These are phyloP conservation scores for Chlamydomonas reinhardtii DNA, from an alignment of 163 green algal species.

Conservation along the genomic window DNA sequence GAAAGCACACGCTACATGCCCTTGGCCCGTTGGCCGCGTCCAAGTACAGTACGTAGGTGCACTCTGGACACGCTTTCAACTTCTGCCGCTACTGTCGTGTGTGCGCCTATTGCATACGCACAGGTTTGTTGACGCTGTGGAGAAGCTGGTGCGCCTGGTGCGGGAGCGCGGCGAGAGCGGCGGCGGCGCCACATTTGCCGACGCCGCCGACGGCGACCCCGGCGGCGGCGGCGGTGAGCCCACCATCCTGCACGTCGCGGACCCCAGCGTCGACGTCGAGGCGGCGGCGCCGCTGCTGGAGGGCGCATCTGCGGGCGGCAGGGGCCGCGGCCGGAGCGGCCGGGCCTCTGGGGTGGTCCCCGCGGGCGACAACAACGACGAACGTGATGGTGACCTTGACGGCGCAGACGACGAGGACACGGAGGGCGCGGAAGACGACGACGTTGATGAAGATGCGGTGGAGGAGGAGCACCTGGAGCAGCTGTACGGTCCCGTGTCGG, in stretches of 20 bases:
- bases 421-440: not conserved
- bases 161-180: not conserved
- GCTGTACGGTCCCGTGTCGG: slow-evolving; percentile 3
- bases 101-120: not conserved
- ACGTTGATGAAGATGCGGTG: not conserved
- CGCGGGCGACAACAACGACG: too few relatives aligned
- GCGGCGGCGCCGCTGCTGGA: not conserved
- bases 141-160: slow-evolving; percentile 25
- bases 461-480: slow-evolving; percentile 37
- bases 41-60: too few relatives aligned
- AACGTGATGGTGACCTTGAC: too few relatives aligned
- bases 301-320: not conserved
- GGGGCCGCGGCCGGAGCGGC: not conserved
- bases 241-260: not conserved
- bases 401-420: not conserved
- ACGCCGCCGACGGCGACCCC: not conserved
- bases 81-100: not conserved
- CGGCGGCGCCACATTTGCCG: not conserved
- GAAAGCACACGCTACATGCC: too few relatives aligned
- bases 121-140: slow-evolving; percentile 23
- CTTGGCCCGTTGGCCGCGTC: too few relatives aligned
- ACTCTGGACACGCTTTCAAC: too few relatives aligned
- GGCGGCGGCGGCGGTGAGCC: not conserved
- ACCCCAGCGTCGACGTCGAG: not conserved
- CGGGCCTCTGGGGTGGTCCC: too few relatives aligned